These are phyloP conservation scores for Jacaranda mimosifolia DNA, from an alignment of 257 asterid species.

Conservation along the genomic window DNA sequence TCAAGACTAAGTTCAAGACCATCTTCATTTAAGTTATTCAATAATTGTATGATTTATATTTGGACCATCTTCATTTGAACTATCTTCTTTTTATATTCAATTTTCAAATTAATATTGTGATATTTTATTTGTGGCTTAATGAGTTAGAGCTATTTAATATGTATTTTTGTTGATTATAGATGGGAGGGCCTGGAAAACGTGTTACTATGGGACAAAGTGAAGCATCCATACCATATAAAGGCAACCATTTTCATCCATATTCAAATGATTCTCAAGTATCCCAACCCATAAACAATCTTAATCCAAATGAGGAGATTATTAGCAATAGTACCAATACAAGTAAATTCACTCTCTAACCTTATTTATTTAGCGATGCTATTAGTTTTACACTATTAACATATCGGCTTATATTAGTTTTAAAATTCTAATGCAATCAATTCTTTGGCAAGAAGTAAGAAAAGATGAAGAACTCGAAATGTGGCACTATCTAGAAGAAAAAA, in stretches of 20 bases:
- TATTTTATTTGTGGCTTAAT: background rate
- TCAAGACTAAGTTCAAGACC: background rate
- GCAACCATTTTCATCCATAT: background rate
- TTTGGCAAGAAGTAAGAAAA: background rate
- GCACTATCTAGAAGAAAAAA: background rate
- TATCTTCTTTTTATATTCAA: background rate
- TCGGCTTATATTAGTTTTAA: too few relatives aligned
- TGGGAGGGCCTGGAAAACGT: constrained; percentile 6
- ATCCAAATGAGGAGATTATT: background rate
- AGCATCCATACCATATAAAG: background rate
- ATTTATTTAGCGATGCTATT: too few relatives aligned
- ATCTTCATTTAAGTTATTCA: background rate
- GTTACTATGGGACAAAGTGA: background rate
- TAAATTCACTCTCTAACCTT: background rate
- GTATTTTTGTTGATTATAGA: background rate
- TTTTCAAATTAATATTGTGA: background rate
- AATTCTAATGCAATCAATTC: background rate
- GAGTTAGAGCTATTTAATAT: background rate
- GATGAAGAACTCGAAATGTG: background rate
- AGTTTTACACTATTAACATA: background rate
- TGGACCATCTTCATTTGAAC: too few relatives aligned
- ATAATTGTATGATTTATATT: background rate
- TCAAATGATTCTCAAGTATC: too few relatives aligned
- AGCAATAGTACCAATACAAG: background rate
- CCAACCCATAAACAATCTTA: too few relatives aligned